A percentile compares a stretch with the other conserved stretches of the same genome.
These are phyloP conservation scores for Pseudocercospora eumusae DNA, from an alignment of 2,329 filamentous ascomycete species.

Conservation along the genomic window DNA sequence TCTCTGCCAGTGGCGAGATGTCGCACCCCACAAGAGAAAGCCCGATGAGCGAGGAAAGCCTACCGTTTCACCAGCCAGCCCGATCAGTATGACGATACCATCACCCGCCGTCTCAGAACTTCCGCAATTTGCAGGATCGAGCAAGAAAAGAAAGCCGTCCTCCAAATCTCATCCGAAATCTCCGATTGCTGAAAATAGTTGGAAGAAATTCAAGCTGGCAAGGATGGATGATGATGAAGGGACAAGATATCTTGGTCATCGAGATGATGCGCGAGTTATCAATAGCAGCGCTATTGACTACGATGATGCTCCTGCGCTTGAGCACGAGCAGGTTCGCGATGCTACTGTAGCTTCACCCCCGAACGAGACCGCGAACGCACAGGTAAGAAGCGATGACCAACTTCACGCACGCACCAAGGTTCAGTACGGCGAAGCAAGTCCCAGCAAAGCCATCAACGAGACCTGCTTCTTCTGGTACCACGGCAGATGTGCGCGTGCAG, in stretches of 20 bases:
- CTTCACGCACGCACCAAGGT: background rate
- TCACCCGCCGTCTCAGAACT: background rate
- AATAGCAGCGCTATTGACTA: background rate
- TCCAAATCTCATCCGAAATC: background rate
- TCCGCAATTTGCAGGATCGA: background rate
- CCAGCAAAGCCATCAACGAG: slow-evolving; percentile 3
- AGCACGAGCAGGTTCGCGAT: background rate
- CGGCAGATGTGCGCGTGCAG: slow-evolving; percentile 18
- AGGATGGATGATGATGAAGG: background rate
- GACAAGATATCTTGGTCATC: background rate
- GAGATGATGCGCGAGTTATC: background rate
- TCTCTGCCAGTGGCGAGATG: background rate
- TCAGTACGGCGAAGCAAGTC: background rate
- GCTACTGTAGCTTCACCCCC: background rate
- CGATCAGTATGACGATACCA: background rate
- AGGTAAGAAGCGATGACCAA: background rate
- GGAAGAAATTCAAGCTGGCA: background rate
- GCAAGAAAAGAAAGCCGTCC: background rate
- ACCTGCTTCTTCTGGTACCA: slow-evolving; percentile 33
- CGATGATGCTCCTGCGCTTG: slow-evolving; percentile 1
- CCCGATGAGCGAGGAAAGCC: background rate
- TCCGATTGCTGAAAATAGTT: background rate
- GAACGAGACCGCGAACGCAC: background rate
- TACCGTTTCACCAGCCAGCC: background rate
- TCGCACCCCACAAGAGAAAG: background rate